Percentiles rank a stretch among this genome's conserved stretches.
phyloP scores from a whole-genome alignment of 305 asterid genomes.

The Fraxinus ornus region DNA sequence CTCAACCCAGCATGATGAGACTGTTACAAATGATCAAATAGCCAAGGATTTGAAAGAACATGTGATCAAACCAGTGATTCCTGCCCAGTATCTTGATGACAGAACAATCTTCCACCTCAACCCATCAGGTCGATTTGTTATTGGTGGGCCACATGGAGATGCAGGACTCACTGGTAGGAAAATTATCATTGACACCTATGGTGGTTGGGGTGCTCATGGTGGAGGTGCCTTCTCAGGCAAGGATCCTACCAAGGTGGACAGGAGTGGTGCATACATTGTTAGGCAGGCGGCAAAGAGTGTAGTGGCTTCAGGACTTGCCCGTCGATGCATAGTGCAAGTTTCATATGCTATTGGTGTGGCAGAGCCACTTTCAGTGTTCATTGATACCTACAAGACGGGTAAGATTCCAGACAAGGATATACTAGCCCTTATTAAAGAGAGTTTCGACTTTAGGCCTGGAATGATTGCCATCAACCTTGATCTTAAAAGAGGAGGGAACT shows the following conservation, averaged over 20 bases:
- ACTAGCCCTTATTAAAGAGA: constrained; percentile 42
- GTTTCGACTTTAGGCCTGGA: constrained; percentile 32
- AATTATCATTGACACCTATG: constrained; percentile 26
- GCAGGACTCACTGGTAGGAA: constrained; percentile 53
- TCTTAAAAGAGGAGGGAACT: constrained; percentile 47
- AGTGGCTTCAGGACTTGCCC: background rate
- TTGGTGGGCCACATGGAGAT: constrained; percentile 42
- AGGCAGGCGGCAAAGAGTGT: background rate
- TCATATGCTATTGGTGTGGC: background rate
- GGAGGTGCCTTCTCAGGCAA: background rate
- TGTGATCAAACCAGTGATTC: constrained; percentile 16
- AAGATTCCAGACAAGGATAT: constrained; percentile 47
- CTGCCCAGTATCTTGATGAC: constrained; percentile 46
- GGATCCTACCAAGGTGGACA: background rate
- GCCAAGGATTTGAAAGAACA: constrained; percentile 32
- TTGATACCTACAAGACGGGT: constrained; percentile 38
- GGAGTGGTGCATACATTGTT: background rate
- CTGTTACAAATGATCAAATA: constrained; percentile 46
- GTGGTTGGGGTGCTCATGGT: background rate
- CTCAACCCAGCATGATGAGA: constrained; percentile 52
- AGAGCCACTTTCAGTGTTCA: background rate
- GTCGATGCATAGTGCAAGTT: background rate
- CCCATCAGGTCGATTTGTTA: background rate
- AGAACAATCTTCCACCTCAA: constrained; percentile 43
- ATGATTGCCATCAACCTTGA: constrained; percentile 38